These are phyloP conservation scores for Nitzschia sp. DNA, from an alignment of 108 stramenopile species.

Conservation along the genomic window DNA sequence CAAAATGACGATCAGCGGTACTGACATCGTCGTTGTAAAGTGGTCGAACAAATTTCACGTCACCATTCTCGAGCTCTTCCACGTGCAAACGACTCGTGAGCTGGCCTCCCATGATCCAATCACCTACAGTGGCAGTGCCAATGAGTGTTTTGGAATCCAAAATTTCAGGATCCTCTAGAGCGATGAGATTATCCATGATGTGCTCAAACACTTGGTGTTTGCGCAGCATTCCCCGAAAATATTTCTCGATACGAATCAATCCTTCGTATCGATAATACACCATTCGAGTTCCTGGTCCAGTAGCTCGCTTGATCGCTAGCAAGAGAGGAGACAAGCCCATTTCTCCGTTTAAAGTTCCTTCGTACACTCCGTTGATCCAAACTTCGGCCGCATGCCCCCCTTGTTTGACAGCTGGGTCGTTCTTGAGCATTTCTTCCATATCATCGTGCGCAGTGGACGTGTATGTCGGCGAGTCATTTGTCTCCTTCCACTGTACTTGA, in stretches of 20 bases:
- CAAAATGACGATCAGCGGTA: constrained; percentile 22
- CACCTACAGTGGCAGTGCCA: constrained; percentile 34
- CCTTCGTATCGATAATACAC: not conserved
- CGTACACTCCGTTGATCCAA: constrained; percentile 34
- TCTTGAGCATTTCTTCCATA: constrained; percentile 18
- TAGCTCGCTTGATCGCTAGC: constrained; percentile 4
- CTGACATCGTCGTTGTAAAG: constrained; percentile 25
- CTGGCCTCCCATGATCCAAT: constrained; percentile 47
- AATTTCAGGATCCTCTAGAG: constrained; percentile 25
- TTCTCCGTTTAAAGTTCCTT: not conserved
- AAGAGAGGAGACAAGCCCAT: constrained; percentile 8
- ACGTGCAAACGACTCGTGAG: constrained; percentile 27
- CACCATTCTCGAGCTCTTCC: constrained; percentile 5
- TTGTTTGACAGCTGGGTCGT: constrained; percentile 8
- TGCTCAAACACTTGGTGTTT: constrained; percentile 27
- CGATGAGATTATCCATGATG: constrained; percentile 30
- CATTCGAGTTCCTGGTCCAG: constrained; percentile 3
- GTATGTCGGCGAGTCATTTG: not conserved
- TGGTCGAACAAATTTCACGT: constrained; percentile 22
- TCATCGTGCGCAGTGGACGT: not conserved
- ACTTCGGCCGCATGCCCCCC: constrained; percentile 10
- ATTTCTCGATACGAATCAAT: constrained; percentile 34
- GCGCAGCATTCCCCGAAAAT: constrained; percentile 17
- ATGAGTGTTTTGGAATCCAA: constrained; percentile 31
- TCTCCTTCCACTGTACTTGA: constrained; percentile 22